Evolutionary conservation across 1,139 yeast species (phyloP).

Genomic region (Pneumocystis canis): DNA sequence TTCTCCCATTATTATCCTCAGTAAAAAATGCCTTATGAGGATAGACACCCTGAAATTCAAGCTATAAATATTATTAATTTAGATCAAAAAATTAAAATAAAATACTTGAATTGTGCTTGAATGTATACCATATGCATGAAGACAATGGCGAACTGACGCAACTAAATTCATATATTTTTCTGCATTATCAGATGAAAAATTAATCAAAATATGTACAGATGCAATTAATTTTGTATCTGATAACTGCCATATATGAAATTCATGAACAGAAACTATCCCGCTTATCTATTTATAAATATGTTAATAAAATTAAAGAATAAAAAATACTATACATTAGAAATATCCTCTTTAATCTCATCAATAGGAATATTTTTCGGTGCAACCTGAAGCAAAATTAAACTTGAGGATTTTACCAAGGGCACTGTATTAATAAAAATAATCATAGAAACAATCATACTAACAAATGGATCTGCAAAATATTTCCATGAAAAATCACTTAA

Average conservation of each 20-base stretch:
- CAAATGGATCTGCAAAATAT: slow-evolving; percentile 69
- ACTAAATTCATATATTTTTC: slow-evolving; percentile 59
- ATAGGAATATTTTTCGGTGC: slow-evolving; percentile 75
- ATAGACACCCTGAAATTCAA: slow-evolving; percentile 38
- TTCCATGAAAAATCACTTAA: slow-evolving; percentile 81
- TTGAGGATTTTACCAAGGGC: slow-evolving; percentile 76
- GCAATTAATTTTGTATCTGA: slow-evolving; percentile 82
- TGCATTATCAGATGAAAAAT: slow-evolving; percentile 26
- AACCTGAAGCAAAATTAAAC: slow-evolving; percentile 80
- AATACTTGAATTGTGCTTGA: slow-evolving; percentile 70
- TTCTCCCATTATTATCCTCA: neutral
- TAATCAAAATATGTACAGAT: slow-evolving; percentile 69
- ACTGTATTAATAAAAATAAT: slow-evolving; percentile 84
- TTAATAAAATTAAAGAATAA: neutral
- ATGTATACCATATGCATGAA: slow-evolving; percentile 76
- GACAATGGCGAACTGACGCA: slow-evolving; percentile 56
- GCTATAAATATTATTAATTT: neutral
- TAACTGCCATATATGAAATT: slow-evolving; percentile 91
- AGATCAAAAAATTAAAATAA: neutral
- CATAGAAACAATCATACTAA: slow-evolving; percentile 70
- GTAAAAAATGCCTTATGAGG: slow-evolving; percentile 23
- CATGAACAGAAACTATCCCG: slow-evolving; percentile 77
- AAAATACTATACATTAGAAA: slow-evolving; percentile 24
- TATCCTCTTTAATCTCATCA: slow-evolving; percentile 54
- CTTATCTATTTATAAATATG: slow-evolving; percentile 34